Base-by-base conservation (phyloP, 2,329 filamentous ascomycete species). In the Coniosporium tulheliwenetii region DNA sequence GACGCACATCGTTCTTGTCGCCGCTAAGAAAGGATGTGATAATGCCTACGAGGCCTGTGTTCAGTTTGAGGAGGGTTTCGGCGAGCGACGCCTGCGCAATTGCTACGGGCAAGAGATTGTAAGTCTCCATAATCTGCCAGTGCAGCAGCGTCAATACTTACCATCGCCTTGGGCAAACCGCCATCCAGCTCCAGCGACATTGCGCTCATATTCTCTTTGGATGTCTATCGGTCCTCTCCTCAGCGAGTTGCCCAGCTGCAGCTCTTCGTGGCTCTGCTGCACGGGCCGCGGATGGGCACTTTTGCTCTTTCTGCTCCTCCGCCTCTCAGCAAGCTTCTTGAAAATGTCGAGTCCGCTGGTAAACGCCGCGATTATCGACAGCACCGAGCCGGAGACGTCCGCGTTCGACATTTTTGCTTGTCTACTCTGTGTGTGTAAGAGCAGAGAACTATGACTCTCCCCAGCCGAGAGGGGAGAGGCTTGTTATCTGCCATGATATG, bases 1-100 rank as follows among this genome's bases (percentile, higher is more conserved):
- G 49, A 14, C 47, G 35, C 3, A 43, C 34, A 26, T 48, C 46
- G 33, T 50, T 45, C 41, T 57, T 59, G 41, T 60, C 57, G 43
- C 55, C 52, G 19, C 57, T 52, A 32, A 67, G 47, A 41, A 67
- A 67, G 2, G 61, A 50, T 14, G 62, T 53, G 40, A 68, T 66
- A 47, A 69, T 66, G 42, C 52, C 50, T 7, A 68, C 62, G 5
- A 69, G 58, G 33, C 65, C 64, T 13, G 62, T 63, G 44, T 69
- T 68, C 26, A 68, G 51, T 44, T 57, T 64, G 42, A 67, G 56
- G 16, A 68, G 47, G 13, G 64, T 62, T 44, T 62, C 62, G 9
- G 62, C 60, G 14, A 68, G 62, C n/a, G 58, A 61, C 2, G 59
- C 59, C 43, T 66, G 63, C 12, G 64, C 65, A 41, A 62, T 61